Base-by-base conservation (phyloP, 1,139 yeast genomes). In the Meyerozyma smithsonii region DNA sequence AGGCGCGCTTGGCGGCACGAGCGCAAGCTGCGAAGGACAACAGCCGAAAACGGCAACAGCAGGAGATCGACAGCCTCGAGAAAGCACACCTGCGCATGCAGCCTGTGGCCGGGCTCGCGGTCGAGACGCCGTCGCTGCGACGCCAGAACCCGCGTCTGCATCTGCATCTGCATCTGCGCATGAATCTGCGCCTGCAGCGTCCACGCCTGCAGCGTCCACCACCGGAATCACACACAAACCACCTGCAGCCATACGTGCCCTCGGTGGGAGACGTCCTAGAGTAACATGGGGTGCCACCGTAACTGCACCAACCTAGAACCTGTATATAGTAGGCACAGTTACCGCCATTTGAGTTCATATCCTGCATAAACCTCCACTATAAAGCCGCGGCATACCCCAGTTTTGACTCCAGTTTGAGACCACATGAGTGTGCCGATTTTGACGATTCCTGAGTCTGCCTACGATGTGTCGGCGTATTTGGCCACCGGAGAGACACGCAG, bases 381-480 rank as follows among this genome's bases (percentile, higher is more conserved):
- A 12, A n/a, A 26, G 12, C 12, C 30, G 15, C 12, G 15, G 30
- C 15, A 26, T 26, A 26, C 30, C 30, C 30, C 30, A 26, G 30
- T 14, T 26, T 14, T 8, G 15, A 2, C 17, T 6, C 4, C 8
- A n/a, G n/a, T n/a, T n/a, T n/a, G n/a, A n/a, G n/a, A n/a, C n/a
- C n/a, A n/a, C 30, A 50, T 50, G 52, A 39, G 47, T 11, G 58
- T 69, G 5, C 73, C 74, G 1, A 51, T 58, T 19, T 53, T 69
- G 15, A 66, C 76, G 1, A 67, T 71, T 1, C 75, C 77, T 2
- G 77, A 71, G 44, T 42, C 69, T 2, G 67, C 75, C 0, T 71
- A 61, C 45, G 71, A 70, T 42, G 58, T 66, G 2, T 46, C 55
- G 14, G 45, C 54, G 8, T 67, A 62, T 43, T 38, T 46, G 8